These are phyloP conservation scores for Glonium stellatum DNA, from an alignment of 495 filamentous ascomycete species.

Conservation along the genomic window DNA sequence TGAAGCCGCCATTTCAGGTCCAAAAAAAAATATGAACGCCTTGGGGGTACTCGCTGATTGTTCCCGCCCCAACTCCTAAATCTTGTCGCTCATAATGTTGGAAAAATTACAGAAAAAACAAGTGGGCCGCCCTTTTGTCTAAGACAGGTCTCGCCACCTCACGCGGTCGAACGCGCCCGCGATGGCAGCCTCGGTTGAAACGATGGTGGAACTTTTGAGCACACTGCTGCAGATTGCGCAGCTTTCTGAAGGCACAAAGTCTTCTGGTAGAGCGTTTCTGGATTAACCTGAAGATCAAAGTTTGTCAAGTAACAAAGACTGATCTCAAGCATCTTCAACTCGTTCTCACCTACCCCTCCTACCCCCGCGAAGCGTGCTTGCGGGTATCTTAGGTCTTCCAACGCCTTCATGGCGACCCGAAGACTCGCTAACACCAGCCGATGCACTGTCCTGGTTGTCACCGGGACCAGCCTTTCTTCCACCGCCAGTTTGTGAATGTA, in stretches of 20 bases:
- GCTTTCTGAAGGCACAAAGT: conserved; percentile 26
- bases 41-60: neutral
- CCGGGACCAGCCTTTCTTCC: conserved; percentile 59
- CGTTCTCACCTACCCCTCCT: conserved; percentile 73
- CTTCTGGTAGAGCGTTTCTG: conserved; percentile 14
- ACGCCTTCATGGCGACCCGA: conserved; percentile 81
- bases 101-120: neutral
- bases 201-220: conserved; percentile 11
- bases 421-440: conserved; percentile 78
- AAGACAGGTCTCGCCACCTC: neutral
- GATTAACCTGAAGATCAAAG: conserved; percentile 33
- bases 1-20: neutral
- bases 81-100: neutral
- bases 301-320: conserved; percentile 43
- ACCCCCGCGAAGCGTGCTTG: conserved; percentile 80
- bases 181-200: conserved; percentile 10
- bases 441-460: conserved; percentile 79
- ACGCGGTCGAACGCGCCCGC: neutral
- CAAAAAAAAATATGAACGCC: neutral
- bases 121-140: too few relatives aligned
- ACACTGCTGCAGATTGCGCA: conserved; percentile 16
- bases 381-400: conserved; percentile 82
- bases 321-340: conserved; percentile 79
- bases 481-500: conserved; percentile 77
- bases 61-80: neutral